Evolutionary conservation across 306 rosid species (phyloP).

Genomic region (Alnus rubra): DNA sequence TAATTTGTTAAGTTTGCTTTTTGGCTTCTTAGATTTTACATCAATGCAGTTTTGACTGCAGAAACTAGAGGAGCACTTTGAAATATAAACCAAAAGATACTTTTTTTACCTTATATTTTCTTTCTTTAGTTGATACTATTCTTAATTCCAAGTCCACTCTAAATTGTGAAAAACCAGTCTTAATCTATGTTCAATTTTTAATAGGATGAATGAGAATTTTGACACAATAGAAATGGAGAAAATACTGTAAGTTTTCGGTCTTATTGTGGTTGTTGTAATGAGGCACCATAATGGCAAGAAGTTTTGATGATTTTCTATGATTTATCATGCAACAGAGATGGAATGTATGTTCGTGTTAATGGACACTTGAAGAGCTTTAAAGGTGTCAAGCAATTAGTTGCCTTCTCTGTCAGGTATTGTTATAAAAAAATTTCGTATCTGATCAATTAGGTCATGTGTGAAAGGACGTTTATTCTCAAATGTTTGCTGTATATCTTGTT

Average conservation of each 20-base stretch:
- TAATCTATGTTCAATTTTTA: conserved; percentile 19
- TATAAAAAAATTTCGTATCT: background rate
- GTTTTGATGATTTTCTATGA: background rate
- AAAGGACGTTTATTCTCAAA: background rate
- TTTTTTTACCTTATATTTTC: background rate
- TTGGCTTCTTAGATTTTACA: background rate
- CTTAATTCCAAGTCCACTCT: background rate
- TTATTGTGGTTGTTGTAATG: background rate
- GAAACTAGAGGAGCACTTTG: background rate
- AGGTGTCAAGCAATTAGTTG: conserved; percentile 64
- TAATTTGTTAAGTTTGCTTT: background rate
- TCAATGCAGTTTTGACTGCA: background rate
- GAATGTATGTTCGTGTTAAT: conserved; percentile 67
- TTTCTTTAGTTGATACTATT: background rate
- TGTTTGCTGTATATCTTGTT: background rate
- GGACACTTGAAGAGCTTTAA: conserved; percentile 85
- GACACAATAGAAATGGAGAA: conserved; percentile 81
- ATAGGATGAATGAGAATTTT: conserved; percentile 73
- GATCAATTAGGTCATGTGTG: background rate
- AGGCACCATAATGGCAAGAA: background rate
- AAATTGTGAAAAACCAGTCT: background rate
- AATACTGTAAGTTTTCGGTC: conserved; percentile 52
- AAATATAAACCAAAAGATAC: background rate
- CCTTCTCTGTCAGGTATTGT: conserved; percentile 78
- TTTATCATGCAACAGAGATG: conserved; percentile 42